Evolutionary conservation across 176 grass and related monocot genomes (phyloP), one percentile per base, ranked within the genome.

Genomic region (Juncus inflexus): DNA sequence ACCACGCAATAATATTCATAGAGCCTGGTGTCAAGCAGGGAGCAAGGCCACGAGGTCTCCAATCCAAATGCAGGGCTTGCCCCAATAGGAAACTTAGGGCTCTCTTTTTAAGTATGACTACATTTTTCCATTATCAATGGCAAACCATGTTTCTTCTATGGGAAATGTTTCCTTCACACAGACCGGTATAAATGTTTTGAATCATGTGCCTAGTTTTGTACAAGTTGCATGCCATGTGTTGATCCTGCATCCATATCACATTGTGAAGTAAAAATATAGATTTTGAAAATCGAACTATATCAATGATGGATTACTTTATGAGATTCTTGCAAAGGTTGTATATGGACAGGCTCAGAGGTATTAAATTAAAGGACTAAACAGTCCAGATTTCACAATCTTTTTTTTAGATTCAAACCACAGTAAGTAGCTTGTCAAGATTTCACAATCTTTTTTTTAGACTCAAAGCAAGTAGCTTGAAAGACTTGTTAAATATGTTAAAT

Each of bases 21-120:
- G 60, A 81, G 47, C 51, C 40, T 35, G 52, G 62, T 77, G 66
- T 86, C 37, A 47, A 82, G 61, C 55, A 19, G 58, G 3, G 57
- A 65, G 79, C 63, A 45, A 15, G 42, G 19, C 51, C 58, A 64
- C 72, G 68, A 52, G 74, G 67, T 70, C 45, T 4, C n/a, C 14
- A 35, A 69, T 69, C 51, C 51, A 69, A 3, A 55, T 55, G 66
- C 66, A 69, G 12, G 1, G 2, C 43, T 12, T 69, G 10, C 50
- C 35, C 64, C 45, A 67, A 67, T 67, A 28, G 14, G 11, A 15
- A 43, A 63, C 37, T 37, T 4, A 43, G 14, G 6, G 2, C 3
- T 65, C 7, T 43, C 7, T 5, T 61, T 61, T 11, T 11, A 61
- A 4, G 16, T 10, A 7, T 19, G 37, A 9, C 35, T 62, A 1